Base-by-base conservation (phyloP, 129 eudicot genomes). In the Pseudognaphalium luteoalbum region DNA sequence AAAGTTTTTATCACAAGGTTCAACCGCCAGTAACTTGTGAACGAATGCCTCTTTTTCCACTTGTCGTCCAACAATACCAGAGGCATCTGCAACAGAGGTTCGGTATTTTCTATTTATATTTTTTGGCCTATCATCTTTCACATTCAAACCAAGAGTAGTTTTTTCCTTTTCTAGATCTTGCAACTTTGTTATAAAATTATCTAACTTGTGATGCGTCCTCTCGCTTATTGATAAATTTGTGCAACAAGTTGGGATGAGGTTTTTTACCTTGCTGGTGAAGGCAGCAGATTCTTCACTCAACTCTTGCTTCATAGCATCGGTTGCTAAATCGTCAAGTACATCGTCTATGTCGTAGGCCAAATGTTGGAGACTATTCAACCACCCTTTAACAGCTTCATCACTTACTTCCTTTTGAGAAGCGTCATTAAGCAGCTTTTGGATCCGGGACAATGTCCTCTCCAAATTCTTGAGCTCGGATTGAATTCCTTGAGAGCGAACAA, bases 311-410 rank as follows among this genome's bases (percentile, higher is more conserved):
- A 50, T 42, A 28, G 74, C 74, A 22, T 70, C 39, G 1, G n/a
- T 30, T 32, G 19, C 51, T 21, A 72, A 19, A 16, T 5, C 68
- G 0, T 72, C 66, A 4, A 72, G 66, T n/a, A 72, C 2, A 21
- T 57, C 68, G 5, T 72, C 67, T 33, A 72, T 56, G 21, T 72
- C 77, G 30, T 72, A 72, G 10, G 54, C 67, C 34, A 72, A 34
- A 56, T 56, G 66, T 56, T 56, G 76, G 29, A 52, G 62, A 14
- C 41, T 34, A 50, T 50, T 50, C 61, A 70, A 16, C 75, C 75
- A 70, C 16, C 2, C 1, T 54, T 19, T 52, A 8, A 72, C 66
- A 25, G 28, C 44, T 72, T 32, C 50, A 56, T 72, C 25, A 25
- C 0, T 25, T 7, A 72, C 11, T 10, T 72, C 50, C 19, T 72